These are phyloP conservation scores for Ogataea paradorogensis DNA, from an alignment of 805 yeast genomes.

Conservation along the genomic window DNA sequence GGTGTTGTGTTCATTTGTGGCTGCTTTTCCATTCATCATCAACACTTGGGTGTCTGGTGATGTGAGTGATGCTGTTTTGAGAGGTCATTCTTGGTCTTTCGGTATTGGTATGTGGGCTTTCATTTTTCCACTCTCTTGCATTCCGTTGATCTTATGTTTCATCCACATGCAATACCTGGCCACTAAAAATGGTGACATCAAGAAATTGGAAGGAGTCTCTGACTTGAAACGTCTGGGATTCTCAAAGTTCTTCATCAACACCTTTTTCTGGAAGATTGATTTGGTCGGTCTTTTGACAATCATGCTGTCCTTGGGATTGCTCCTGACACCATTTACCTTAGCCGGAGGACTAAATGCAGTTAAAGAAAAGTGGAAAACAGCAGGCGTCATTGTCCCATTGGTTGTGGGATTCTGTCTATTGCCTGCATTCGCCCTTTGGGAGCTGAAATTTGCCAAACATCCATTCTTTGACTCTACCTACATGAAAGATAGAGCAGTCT, in stretches of 20 bases:
- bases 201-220: conserved; percentile 32
- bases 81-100: conserved; percentile 58
- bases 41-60: conserved; percentile 78
- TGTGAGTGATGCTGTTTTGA: conserved; percentile 39
- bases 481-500: conserved; percentile 66
- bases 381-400: conserved; percentile 63
- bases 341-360: conserved; percentile 60
- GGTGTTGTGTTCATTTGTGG: conserved; percentile 58
- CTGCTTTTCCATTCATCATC: conserved; percentile 70
- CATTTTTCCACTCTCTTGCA: conserved; percentile 60
- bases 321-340: conserved; percentile 69
- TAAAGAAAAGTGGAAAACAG: conserved; percentile 64
- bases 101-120: conserved; percentile 80
- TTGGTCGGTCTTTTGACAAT: conserved; percentile 58
- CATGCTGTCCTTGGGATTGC: conserved; percentile 56
- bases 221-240: conserved; percentile 34
- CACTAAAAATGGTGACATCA: conserved; percentile 50
- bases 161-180: conserved; percentile 57
- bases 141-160: conserved; percentile 57
- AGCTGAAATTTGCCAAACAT: conserved; percentile 47
- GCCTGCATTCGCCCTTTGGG: conserved; percentile 63
- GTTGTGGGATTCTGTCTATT: conserved; percentile 62
- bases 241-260: conserved; percentile 31
- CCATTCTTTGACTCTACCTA: conserved; percentile 64
- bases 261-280: conserved; percentile 63